These are phyloP conservation scores for Hymenoscyphus occultus DNA, from an alignment of 2,329 filamentous ascomycete species.

Conservation along the genomic window DNA sequence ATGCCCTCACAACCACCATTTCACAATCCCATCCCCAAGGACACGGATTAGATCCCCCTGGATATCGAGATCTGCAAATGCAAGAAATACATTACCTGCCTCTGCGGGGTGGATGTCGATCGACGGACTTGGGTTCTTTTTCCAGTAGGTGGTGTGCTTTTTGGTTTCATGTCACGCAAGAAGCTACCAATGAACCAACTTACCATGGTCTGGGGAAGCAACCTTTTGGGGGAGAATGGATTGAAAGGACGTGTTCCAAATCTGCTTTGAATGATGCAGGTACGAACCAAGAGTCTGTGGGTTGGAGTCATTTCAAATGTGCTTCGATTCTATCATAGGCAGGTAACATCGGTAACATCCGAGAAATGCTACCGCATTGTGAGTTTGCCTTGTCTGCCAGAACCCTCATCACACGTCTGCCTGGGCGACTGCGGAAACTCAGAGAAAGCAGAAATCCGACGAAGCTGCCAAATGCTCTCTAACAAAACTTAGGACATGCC, in stretches of 20 bases:
- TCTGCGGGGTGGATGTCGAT: not conserved
- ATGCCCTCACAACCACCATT: not conserved
- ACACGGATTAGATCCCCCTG: not conserved
- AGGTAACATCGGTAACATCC: not conserved
- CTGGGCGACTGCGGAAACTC: not conserved
- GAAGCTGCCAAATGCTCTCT: not conserved
- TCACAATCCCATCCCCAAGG: constrained; percentile 15
- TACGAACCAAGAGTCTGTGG: not conserved
- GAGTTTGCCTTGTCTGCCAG: not conserved
- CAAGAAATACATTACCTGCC: not conserved
- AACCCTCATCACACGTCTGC: not conserved
- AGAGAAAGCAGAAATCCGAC: not conserved
- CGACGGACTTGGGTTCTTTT: not conserved
- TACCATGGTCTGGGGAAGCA: not conserved
- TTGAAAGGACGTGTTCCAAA: not conserved
- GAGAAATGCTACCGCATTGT: not conserved
- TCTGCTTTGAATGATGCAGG: not conserved
- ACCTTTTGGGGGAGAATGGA: not conserved
- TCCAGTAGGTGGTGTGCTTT: not conserved
- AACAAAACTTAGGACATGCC: not conserved
- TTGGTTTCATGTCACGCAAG: not conserved
- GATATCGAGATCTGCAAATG: constrained; percentile 6
- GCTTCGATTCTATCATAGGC: not conserved
- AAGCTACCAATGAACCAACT: not conserved
- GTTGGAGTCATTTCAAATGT: not conserved